Percentiles rank a stretch among this genome's conserved stretches.
Conservation (phyloP, 257 asterid genomes). For the Marsdenia floribunda region DNA sequence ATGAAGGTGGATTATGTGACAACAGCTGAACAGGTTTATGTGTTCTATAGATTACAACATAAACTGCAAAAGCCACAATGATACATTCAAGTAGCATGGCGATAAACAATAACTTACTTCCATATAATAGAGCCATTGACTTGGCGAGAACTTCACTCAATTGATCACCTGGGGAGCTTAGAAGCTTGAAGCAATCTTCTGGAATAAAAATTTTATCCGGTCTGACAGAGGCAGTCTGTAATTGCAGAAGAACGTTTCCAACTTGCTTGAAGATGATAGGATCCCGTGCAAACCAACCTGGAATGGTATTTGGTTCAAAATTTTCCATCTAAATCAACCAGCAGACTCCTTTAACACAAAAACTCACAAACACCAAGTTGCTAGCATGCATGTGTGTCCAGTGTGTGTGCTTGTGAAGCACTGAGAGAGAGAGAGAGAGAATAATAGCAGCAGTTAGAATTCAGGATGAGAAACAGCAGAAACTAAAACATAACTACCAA, state of each 20-base stretch:
- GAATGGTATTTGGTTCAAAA: constrained; percentile 5
- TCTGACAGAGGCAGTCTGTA: constrained; percentile 23
- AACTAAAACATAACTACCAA: neutral
- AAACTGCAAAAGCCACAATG: neutral
- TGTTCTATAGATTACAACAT: neutral
- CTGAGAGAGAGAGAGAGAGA: neutral
- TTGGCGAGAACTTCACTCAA: constrained; percentile 30
- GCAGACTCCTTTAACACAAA: neutral
- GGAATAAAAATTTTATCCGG: constrained; percentile 51
- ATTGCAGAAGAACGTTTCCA: constrained; percentile 51
- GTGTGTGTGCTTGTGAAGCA: neutral
- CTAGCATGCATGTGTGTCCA: neutral
- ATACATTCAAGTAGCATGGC: neutral
- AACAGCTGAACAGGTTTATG: neutral
- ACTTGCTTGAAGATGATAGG: constrained; percentile 58
- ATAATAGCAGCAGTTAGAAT: neutral
- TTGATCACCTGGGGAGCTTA: constrained; percentile 32
- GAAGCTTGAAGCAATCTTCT: constrained; percentile 80
- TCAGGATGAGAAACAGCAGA: neutral
- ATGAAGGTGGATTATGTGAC: neutral
- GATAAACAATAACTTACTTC: constrained; percentile 35
- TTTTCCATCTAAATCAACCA: neutral
- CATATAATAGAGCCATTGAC: constrained; percentile 48
- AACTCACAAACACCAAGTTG: neutral
- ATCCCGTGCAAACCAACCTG: constrained; percentile 95